Conservation (phyloP, 2,329 filamentous ascomycete species). For the Colletotrichum tropicicola region DNA sequence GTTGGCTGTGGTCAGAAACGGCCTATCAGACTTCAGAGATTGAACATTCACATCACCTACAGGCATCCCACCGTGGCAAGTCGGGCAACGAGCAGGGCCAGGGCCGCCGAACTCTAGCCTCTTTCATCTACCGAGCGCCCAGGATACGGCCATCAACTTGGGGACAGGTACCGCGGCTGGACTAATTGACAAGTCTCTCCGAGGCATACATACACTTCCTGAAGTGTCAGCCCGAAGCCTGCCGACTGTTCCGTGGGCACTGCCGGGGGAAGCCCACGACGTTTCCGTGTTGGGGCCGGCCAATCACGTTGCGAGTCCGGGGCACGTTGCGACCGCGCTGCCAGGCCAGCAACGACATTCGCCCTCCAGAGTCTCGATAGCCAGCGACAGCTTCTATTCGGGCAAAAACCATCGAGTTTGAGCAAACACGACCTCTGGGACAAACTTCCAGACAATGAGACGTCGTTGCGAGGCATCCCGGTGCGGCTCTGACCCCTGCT, state of each 20-base stretch:
- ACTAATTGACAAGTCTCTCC: conserved; percentile 1
- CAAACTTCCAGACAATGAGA: background rate
- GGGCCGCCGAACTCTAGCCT: conserved; percentile 8
- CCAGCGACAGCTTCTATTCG: background rate
- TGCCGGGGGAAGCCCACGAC: conserved; percentile 2
- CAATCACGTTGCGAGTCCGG: conserved; percentile 5
- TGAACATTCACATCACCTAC: background rate
- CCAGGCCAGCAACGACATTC: background rate
- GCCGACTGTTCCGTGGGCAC: conserved; percentile 12
- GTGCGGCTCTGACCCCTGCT: conserved; percentile 20
- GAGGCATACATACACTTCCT: conserved; percentile 1
- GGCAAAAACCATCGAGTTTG: background rate
- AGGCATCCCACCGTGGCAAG: no score
- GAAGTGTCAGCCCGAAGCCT: background rate
- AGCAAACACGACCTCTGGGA: no score
- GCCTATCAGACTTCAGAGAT: background rate
- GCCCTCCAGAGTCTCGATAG: background rate
- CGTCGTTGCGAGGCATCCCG: conserved; percentile 4
- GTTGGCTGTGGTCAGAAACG: background rate
- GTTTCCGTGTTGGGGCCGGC: background rate
- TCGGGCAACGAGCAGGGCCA: no score
- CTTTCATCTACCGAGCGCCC: conserved; percentile 15
- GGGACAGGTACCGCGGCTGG: background rate
- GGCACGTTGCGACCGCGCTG: conserved; percentile 17
- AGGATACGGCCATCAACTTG: background rate